phyloP scores from a whole-genome alignment of 1,284 basidiomycete genomes.

The Thecaphora frezii region DNA sequence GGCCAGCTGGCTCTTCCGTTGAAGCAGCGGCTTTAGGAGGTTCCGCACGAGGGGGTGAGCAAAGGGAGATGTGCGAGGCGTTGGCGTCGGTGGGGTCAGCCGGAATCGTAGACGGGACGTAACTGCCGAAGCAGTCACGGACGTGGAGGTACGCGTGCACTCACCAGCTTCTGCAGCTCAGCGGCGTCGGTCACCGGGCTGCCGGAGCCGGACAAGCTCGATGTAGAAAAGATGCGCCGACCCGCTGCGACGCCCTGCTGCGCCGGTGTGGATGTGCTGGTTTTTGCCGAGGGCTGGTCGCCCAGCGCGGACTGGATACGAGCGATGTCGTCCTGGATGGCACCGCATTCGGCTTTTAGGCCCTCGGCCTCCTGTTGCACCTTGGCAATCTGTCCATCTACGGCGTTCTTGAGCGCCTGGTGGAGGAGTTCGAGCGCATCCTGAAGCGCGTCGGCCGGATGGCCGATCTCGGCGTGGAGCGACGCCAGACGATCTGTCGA shows the following conservation, averaged over 20 bases:
- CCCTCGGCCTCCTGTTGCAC: constrained; percentile 43
- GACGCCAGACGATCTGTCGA: constrained; percentile 42
- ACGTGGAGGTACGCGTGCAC: neutral
- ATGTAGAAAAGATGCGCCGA: neutral
- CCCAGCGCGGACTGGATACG: constrained; percentile 21
- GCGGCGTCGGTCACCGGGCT: neutral
- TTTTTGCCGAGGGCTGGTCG: constrained; percentile 12
- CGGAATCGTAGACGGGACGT: too few relatives aligned
- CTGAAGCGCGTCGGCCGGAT: constrained; percentile 43
- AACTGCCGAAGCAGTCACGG: too few relatives aligned
- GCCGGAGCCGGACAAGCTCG: neutral
- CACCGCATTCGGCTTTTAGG: constrained; percentile 30
- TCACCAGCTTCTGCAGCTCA: neutral
- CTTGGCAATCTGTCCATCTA: constrained; percentile 46
- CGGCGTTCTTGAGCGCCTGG: constrained; percentile 46
- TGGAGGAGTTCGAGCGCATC: constrained; percentile 43
- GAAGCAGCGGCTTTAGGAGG: constrained; percentile 20
- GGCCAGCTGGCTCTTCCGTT: constrained; percentile 21
- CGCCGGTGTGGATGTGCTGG: neutral
- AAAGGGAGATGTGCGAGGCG: constrained; percentile 1
- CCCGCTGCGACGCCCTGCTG: too few relatives aligned
- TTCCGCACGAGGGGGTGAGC: too few relatives aligned
- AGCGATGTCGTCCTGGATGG: constrained; percentile 18
- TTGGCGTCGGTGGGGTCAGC: neutral
- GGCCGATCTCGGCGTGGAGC: constrained; percentile 48